Evolutionary conservation across 225 moss, liverwort and hornwort species (phyloP).

Genomic region (Anthoceros angustus): DNA sequence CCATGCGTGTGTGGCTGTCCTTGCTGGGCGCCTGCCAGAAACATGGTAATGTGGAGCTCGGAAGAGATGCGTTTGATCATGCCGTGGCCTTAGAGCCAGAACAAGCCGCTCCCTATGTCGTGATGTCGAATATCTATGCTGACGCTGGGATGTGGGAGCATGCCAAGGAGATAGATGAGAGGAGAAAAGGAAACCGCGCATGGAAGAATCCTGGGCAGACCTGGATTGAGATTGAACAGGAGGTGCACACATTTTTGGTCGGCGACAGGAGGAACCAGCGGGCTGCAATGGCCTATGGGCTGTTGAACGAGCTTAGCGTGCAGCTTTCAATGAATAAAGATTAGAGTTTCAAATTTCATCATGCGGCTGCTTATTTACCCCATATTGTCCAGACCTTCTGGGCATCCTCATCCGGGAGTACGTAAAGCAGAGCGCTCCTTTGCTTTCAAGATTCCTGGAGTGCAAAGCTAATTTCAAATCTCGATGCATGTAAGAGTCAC

Average conservation of each 20-base stretch:
- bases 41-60: background rate
- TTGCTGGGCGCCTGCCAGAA: background rate
- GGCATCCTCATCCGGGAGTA: too few species aligned
- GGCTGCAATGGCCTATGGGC: background rate
- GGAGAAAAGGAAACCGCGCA: background rate
- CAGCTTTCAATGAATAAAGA: too few species aligned
- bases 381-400: too few species aligned
- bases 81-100: background rate
- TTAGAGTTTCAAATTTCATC: too few species aligned
- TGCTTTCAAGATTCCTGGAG: too few species aligned
- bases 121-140: slow-evolving; percentile 3
- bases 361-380: too few species aligned
- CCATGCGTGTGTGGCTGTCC: background rate
- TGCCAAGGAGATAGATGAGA: background rate
- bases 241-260: background rate
- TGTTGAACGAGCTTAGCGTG: too few species aligned
- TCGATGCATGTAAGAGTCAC: too few species aligned
- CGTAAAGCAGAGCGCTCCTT: too few species aligned
- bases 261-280: background rate
- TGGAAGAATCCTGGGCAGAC: slow-evolving; percentile 3
- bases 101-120: background rate
- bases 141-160: background rate
- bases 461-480: too few species aligned
- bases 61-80: background rate
- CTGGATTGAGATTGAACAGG: background rate